These are phyloP conservation scores for Castanospermum australe DNA, from an alignment of 306 rosid genomes.

Conservation along the genomic window DNA sequence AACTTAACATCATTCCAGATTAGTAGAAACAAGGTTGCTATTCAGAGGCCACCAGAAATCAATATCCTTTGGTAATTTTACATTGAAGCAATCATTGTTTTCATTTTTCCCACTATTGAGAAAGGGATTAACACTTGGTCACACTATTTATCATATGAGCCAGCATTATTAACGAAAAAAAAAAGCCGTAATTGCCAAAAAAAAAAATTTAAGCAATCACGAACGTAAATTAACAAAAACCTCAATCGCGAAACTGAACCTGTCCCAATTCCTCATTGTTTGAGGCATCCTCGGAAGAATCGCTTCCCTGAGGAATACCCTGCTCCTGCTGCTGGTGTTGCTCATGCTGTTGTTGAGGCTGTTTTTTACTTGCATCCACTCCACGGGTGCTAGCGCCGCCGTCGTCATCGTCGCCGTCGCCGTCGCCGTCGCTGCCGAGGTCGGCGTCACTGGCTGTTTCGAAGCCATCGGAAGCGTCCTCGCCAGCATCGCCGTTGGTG, in stretches of 20 bases:
- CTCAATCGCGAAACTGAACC: constrained; percentile 14
- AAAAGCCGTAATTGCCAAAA: background rate
- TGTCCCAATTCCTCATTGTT: constrained; percentile 29
- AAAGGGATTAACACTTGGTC: background rate
- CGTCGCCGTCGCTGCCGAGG: constrained; percentile 19
- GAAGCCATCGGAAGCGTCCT: constrained; percentile 41
- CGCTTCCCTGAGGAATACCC: background rate
- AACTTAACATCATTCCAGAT: too few species aligned
- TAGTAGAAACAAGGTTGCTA: too few species aligned
- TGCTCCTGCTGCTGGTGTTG: background rate
- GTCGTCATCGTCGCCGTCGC: background rate
- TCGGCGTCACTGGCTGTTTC: constrained; percentile 52
- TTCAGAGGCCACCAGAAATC: too few species aligned
- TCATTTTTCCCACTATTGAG: background rate
- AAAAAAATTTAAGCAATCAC: background rate
- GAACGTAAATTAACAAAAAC: background rate
- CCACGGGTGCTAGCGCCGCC: background rate
- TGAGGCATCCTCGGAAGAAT: constrained; percentile 23
- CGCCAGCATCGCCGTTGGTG: background rate
- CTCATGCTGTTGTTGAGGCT: background rate
- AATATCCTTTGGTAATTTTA: too few species aligned
- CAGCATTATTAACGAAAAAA: background rate
- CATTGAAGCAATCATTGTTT: too few species aligned
- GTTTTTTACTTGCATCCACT: background rate
- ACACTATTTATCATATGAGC: background rate